Evolutionary conservation across 1,139 yeast genomes (phyloP), one percentile per base, ranked within the genome.

Genomic region (Martiniozyma asiatica): DNA sequence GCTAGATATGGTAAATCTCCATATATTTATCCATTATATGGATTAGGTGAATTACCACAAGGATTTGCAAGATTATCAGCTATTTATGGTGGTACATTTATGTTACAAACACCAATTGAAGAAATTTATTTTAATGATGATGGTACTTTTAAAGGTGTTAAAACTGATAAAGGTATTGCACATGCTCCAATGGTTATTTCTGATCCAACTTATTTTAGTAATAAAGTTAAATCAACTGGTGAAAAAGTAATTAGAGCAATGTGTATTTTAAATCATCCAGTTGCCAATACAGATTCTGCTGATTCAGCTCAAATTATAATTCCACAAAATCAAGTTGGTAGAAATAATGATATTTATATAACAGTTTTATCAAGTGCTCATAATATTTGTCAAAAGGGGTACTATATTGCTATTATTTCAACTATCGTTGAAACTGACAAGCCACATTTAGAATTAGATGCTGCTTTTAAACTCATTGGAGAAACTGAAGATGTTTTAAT

Each of bases 11-110:
- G 98, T 35, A 89, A 87, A 57, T 82, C 96, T 8, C 98, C 98
- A 8, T 89, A 89, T 56, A 71, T 89, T 41, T 89, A 89, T 54
- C 99, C 99, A 30, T 64, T 89, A 48, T 89, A 89, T 53, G 99
- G 99, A 8, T 68, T 92, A 37, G 98, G 99, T 30, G 99, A 89
- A 57, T 67, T 89, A 39, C 99, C 99, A 13, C 99, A 89, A 59
- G 98, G 97, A 10, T 89, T 89, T 63, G 96, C 98, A 12, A 73
- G 99, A 54, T 71, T 89, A 43, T 78, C 94, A 26, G 98, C 98
- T 25, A 89, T 89, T 43, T 87, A 89, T 50, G 99, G 99, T 42
- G 98, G 99, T 50, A 89, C 98, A 20, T 89, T 85, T 55, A 92
- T 89, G 98, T 72, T 89, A 51, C 94, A 85, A 55, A 87, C 94